Evolutionary conservation across 108 stramenopile species (phyloP).

Genomic region (Chaetoceros tenuissimus): DNA sequence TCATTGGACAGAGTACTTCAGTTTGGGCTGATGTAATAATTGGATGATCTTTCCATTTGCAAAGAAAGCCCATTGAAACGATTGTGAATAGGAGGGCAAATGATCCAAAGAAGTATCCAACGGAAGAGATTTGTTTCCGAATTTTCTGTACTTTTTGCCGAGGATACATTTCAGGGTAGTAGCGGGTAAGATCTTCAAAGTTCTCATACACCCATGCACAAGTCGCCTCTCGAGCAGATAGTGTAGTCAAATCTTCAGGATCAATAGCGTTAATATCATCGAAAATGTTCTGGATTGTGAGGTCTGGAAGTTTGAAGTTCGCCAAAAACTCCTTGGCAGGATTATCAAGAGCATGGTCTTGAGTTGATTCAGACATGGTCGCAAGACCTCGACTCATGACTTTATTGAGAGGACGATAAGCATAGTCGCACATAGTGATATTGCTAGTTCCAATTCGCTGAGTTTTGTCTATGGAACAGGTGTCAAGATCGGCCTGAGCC

Average conservation of each 20-base stretch:
- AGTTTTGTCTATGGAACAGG: constrained; percentile 1
- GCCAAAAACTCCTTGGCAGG: neutral
- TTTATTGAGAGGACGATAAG: neutral
- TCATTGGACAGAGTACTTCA: neutral
- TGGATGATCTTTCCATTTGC: neutral
- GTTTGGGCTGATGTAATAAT: constrained; percentile 7
- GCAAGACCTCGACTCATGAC: neutral
- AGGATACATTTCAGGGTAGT: constrained; percentile 7
- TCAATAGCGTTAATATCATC: neutral
- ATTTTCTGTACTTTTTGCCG: neutral
- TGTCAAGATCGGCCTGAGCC: neutral
- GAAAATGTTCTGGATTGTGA: neutral
- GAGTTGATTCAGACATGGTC: neutral
- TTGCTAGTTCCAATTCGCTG: neutral
- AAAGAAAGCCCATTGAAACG: neutral
- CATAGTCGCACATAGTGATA: constrained; percentile 6
- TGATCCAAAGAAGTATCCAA: neutral
- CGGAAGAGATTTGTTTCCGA: neutral
- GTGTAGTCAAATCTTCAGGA: no score
- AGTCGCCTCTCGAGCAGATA: constrained; percentile 10
- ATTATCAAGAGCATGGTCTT: neutral
- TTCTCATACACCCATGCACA: constrained; percentile 14
- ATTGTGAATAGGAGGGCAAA: neutral
- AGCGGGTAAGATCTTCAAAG: neutral
- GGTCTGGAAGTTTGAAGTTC: neutral